Evolutionary conservation across 345 rosid genomes (phyloP), one percentile per base, ranked within the genome.

Genomic region (Linum lewisii): DNA sequence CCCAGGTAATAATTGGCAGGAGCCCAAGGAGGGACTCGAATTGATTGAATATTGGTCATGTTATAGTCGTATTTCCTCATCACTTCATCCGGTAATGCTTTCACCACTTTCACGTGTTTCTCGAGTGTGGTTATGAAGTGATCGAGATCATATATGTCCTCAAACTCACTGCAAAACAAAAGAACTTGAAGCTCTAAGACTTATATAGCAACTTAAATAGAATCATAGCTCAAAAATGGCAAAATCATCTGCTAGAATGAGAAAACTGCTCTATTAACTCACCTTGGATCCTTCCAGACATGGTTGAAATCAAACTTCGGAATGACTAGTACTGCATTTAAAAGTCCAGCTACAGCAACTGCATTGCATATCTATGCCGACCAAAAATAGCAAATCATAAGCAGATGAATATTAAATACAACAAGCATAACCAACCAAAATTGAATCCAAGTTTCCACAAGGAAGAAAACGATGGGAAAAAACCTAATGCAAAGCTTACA

Each of bases 271-370:
- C 50, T 47, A 64, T 54, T 44, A 42, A 32, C 67, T 63, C 60
- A 83, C 98, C 96, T 92, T 58, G 95, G 81, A 72, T 91, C 98
- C 78, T 74, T 84, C 98, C 98, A 88, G 25, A 92, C 84, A 69
- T 69, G 69, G 59, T 88, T 83, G 73, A 84, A 84, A 58, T 83
- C 97, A 56, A 92, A 86, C 51, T 50, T 77, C 9, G 98, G 98
- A 42, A 92, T 79, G 70, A 92, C 91, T 51, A 92, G 69, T 8
- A 79, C 55, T 51, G 98, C 95, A 68, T 92, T 92, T 62, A 92
- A 59, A 65, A 88, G 83, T 67, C 93, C 95, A 11, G 98, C 98
- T 4, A 92, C 84, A 69, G 98, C 98, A 73, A 88, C 98, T 65
- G 96, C 95, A 73, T 86, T 92, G 77, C 96, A 92, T 63, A 92